phyloP scores from a whole-genome alignment of 2,329 filamentous ascomycete species.

The Alternaria burnsii region DNA sequence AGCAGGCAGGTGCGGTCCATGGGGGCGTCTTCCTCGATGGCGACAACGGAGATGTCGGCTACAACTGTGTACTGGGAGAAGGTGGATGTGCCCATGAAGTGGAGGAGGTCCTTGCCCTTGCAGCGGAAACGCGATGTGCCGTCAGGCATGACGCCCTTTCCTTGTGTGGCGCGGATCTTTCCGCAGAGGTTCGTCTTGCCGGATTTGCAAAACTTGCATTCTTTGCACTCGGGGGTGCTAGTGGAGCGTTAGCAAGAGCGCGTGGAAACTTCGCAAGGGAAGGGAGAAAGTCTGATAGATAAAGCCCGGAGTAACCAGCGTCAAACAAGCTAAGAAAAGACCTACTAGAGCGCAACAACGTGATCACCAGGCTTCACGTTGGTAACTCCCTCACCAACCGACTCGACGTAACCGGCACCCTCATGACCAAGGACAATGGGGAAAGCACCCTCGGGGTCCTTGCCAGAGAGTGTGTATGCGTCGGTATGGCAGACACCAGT shows the following conservation, averaged over 20 bases:
- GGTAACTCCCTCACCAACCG: slow-evolving; percentile 89
- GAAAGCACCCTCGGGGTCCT: slow-evolving; percentile 82
- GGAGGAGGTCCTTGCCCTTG: slow-evolving; percentile 92
- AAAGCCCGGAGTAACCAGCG: no score
- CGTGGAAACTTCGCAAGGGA: no score
- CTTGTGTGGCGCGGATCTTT: slow-evolving; percentile 97
- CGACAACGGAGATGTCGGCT: slow-evolving; percentile 96
- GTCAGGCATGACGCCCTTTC: slow-evolving; percentile 95
- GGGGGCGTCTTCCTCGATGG: slow-evolving; percentile 86
- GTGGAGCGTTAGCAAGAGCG: slow-evolving; percentile 27
- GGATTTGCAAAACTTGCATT: slow-evolving; percentile 99
- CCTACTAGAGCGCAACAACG: slow-evolving; percentile 64
- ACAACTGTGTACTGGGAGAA: slow-evolving; percentile 99
- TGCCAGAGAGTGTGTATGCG: slow-evolving; percentile 76
- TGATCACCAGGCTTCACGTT: slow-evolving; percentile 93
- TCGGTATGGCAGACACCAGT: slow-evolving; percentile 94
- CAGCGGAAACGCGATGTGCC: slow-evolving; percentile 93
- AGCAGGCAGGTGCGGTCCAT: slow-evolving; percentile 97
- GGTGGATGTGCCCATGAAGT: slow-evolving; percentile 99
- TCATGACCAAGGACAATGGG: slow-evolving; percentile 55
- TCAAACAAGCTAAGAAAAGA: neutral
- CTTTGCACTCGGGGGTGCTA: slow-evolving; percentile 93
- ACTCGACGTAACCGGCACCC: slow-evolving; percentile 55
- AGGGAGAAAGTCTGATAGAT: no score
- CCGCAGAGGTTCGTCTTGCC: slow-evolving; percentile 99